Percentiles rank a stretch among this genome's conserved stretches.
phyloP scores from a whole-genome alignment of 306 rosid species.

The Fragaria ananassa region DNA sequence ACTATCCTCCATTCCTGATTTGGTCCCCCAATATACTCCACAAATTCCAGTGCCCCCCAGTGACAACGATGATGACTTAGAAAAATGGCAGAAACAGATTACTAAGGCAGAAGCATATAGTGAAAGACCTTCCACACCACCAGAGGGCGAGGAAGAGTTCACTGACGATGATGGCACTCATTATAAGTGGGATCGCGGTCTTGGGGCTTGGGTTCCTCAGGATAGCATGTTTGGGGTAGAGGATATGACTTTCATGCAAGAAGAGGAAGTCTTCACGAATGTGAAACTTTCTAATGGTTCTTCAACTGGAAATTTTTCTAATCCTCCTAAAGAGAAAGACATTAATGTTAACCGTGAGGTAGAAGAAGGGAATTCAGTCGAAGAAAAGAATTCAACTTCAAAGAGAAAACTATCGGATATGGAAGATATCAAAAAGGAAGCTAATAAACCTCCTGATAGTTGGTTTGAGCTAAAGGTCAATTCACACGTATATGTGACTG shows the following conservation, averaged over 20 bases:
- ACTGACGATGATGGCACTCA: conserved; percentile 88
- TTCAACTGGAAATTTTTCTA: conserved; percentile 30
- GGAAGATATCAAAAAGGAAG: conserved; percentile 73
- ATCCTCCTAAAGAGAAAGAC: conserved; percentile 38
- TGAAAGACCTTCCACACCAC: conserved; percentile 84
- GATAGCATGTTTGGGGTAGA: conserved; percentile 48
- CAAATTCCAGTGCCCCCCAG: conserved; percentile 38
- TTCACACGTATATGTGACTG: conserved; percentile 83
- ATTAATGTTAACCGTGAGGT: conserved; percentile 25
- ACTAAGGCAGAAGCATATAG: conserved; percentile 32
- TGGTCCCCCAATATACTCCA: conserved; percentile 41
- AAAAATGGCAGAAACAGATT: conserved; percentile 52
- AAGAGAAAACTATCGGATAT: conserved; percentile 74
- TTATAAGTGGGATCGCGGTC: conserved; percentile 76
- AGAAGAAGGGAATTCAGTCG: conserved; percentile 22
- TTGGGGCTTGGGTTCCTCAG: conserved; percentile 95
- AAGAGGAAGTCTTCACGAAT: conserved; percentile 72
- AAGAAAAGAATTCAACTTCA: conserved; percentile 10
- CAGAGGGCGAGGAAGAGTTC: conserved; percentile 97
- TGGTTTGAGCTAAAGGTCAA: conserved; percentile 96
- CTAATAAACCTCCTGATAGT: conserved; percentile 86
- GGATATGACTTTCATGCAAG: conserved; percentile 83
- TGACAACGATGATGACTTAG: conserved; percentile 55
- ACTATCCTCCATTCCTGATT: conserved; percentile 60
- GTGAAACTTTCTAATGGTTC: conserved; percentile 42